Conservation (phyloP, 2,329 filamentous ascomycete species). For the Dothidotthia symphoricarpi region DNA sequence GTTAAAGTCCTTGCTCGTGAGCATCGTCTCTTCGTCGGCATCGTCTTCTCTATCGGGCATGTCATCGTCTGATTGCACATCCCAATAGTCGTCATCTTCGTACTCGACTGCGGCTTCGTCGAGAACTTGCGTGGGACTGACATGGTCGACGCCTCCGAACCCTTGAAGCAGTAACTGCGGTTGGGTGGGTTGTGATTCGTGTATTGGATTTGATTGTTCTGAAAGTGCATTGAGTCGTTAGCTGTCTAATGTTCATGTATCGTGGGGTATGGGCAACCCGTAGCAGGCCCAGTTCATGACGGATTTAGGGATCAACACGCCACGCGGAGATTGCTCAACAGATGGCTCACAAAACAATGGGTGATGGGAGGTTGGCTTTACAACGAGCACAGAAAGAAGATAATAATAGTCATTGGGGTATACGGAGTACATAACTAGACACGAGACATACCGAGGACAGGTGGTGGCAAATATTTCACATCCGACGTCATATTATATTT, state of each 20-base stretch:
- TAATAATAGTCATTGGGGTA: conserved; percentile 36
- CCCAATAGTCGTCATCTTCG: conserved; percentile 52
- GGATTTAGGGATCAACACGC: neutral
- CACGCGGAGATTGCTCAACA: neutral
- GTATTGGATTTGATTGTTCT: conserved; percentile 26
- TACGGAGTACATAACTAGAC: conserved; percentile 38
- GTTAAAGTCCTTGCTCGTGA: conserved; percentile 34
- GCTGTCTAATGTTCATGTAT: conserved; percentile 11
- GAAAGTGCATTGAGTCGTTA: conserved; percentile 19
- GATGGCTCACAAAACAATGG: conserved; percentile 5
- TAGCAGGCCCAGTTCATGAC: too few species aligned
- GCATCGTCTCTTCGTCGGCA: conserved; percentile 21
- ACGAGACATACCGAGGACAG: conserved; percentile 44
- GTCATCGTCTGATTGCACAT: conserved; percentile 51
- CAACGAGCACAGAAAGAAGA: conserved; percentile 18
- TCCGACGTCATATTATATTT: conserved; percentile 34
- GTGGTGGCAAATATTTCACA: conserved; percentile 41
- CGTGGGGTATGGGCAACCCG: too few species aligned
- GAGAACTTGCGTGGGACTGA: conserved; percentile 38
- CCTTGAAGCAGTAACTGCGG: conserved; percentile 26
- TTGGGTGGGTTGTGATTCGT: conserved; percentile 12
- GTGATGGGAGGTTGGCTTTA: conserved; percentile 1
- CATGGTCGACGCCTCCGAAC: conserved; percentile 43
- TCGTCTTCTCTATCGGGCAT: conserved; percentile 30
- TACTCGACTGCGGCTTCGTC: conserved; percentile 44